Conservation (phyloP, 2,329 filamentous ascomycete species). For the Neonectria neomacrospora region DNA sequence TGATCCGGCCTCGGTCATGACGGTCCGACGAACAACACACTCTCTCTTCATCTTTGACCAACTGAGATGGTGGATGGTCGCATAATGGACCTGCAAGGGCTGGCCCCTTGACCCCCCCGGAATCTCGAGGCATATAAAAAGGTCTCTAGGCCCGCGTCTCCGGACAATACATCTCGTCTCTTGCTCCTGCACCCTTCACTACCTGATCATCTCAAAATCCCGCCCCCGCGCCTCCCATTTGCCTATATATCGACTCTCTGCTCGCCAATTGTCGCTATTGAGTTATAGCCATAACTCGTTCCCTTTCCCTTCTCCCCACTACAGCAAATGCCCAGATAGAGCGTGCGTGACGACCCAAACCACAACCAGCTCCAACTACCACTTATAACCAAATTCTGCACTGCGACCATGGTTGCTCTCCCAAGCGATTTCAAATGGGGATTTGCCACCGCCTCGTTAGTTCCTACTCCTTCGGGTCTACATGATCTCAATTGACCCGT, state of each 20-base stretch:
- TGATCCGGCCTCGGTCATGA: slow-evolving; percentile 59
- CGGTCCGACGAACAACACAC: slow-evolving; percentile 56
- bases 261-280: not conserved
- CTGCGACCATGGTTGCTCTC: slow-evolving; percentile 61
- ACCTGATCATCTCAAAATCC: not conserved
- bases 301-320: not conserved
- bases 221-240: not conserved
- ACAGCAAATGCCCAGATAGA: not conserved
- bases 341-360: not conserved
- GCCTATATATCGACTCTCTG: slow-evolving; percentile 2
- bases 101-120: slow-evolving; percentile 24
- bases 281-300: not conserved
- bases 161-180: slow-evolving; percentile 8
- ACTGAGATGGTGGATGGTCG: slow-evolving; percentile 30
- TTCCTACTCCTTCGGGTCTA: slow-evolving; percentile 37
- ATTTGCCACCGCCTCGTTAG: slow-evolving; percentile 80
- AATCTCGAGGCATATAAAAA: slow-evolving; percentile 42
- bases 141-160: slow-evolving; percentile 33
- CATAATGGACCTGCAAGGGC: slow-evolving; percentile 20
- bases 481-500: slow-evolving; percentile 28
- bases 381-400: slow-evolving; percentile 3
- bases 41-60: slow-evolving; percentile 22
- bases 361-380: slow-evolving; percentile 8
- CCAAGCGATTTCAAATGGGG: slow-evolving; percentile 81
- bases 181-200: slow-evolving; percentile 8